Evolutionary conservation across 345 rosid genomes (phyloP).

Genomic region (Melaleuca alternifolia): DNA sequence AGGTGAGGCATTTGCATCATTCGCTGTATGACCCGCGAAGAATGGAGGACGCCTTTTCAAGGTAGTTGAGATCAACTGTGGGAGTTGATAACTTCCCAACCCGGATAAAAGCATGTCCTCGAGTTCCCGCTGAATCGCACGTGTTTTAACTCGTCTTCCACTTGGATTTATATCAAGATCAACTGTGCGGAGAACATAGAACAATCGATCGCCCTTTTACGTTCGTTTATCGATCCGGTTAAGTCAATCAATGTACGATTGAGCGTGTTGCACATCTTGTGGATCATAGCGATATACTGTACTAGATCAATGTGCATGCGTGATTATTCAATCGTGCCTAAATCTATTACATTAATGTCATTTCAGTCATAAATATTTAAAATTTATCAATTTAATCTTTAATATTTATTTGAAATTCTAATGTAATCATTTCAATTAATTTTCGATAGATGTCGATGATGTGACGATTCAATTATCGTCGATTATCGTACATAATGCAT

Average conservation of each 20-base stretch:
- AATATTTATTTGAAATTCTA: too few species aligned
- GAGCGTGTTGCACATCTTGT: neutral
- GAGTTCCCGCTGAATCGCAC: neutral
- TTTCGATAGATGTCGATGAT: too few species aligned
- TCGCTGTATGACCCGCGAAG: neutral
- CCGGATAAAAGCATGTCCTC: neutral
- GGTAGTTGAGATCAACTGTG: neutral
- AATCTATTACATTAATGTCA: too few species aligned
- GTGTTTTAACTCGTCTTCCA: neutral
- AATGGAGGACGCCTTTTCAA: neutral
- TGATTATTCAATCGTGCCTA: too few species aligned
- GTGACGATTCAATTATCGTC: too few species aligned
- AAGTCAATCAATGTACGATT: accelerated
- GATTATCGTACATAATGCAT: too few species aligned
- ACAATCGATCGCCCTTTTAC: neutral
- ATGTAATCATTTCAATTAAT: too few species aligned
- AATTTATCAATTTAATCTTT: too few species aligned
- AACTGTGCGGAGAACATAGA: neutral
- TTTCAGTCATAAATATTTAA: too few species aligned
- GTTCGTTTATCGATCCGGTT: neutral
- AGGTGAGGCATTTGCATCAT: neutral
- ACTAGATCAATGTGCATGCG: neutral
- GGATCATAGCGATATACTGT: neutral
- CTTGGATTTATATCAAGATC: too few species aligned
- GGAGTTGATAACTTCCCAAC: neutral